Percentiles rank a stretch among this genome's conserved stretches.
Conservation (phyloP, 352 stramenopile genomes). For the Pythium brachiatum region DNA sequence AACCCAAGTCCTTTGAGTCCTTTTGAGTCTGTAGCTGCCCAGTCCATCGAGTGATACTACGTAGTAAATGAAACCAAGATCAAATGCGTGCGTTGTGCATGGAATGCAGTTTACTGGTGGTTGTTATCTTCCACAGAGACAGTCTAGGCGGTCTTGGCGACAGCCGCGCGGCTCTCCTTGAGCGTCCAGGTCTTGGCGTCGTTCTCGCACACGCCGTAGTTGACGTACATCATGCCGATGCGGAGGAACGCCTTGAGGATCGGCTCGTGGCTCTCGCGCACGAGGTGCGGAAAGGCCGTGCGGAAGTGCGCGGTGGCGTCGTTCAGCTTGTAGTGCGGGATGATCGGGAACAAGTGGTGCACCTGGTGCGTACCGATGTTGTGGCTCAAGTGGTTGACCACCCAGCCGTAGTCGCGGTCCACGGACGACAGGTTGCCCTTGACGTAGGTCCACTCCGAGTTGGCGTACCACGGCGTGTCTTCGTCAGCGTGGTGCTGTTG, state of each 20-base stretch:
- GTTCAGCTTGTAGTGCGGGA: slow-evolving; percentile 83
- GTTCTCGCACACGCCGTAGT: slow-evolving; percentile 63
- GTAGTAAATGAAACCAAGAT: neutral
- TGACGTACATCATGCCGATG: slow-evolving; percentile 59
- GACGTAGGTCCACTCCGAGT: slow-evolving; percentile 84
- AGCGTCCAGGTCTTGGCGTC: slow-evolving; percentile 71
- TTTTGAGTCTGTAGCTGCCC: neutral
- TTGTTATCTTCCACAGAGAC: neutral
- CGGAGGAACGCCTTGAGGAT: slow-evolving; percentile 69
- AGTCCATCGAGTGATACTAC: neutral
- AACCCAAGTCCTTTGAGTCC: neutral
- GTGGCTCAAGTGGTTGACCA: slow-evolving; percentile 84
- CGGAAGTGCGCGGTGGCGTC: slow-evolving; percentile 60
- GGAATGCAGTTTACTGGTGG: neutral
- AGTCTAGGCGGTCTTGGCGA: slow-evolving; percentile 27
- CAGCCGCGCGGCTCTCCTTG: slow-evolving; percentile 36
- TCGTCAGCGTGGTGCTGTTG: slow-evolving; percentile 77
- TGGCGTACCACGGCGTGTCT: slow-evolving; percentile 77
- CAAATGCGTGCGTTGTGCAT: neutral
- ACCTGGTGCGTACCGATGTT: slow-evolving; percentile 87
- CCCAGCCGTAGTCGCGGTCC: slow-evolving; percentile 70
- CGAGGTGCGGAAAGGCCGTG: slow-evolving; percentile 69
- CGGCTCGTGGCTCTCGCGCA: slow-evolving; percentile 61
- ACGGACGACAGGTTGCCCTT: slow-evolving; percentile 82
- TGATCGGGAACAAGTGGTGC: slow-evolving; percentile 87